Base-by-base conservation (phyloP, 1,284 basidiomycete genomes). In the Malassezia obtusa region DNA sequence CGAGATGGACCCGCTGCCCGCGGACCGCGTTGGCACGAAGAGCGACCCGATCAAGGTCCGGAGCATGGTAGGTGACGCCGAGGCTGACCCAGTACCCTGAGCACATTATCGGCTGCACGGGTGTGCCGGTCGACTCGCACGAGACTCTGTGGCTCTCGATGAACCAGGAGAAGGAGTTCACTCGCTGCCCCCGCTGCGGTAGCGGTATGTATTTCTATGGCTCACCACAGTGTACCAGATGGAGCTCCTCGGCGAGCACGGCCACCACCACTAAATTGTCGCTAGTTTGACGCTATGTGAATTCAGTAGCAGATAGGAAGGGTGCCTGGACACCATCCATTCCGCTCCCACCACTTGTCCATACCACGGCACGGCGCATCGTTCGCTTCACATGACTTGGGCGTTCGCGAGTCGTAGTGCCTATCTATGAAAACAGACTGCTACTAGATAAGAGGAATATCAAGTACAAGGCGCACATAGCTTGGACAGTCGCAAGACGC, bases 1-100 rank as follows among this genome's bases (percentile, higher is more conserved):
- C 79, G 90, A 95, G 77, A 81, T 85, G 75, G 81, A 82, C 62
- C 87, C 90, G 41, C 81, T 96, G 60, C 84, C 89, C 73, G 79
- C 89, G 60, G 85, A 83, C 77, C 83, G 87, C 70, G 76, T 90
- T 73, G 92, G 92, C 61, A 96, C 92, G 49, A 80, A 86, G 69
- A 80, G 81, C 53, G 81, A 92, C 75, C 92, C 92, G 33, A 83
- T 96, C 77, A 80, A 83, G 70, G 85, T 98, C 68, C 82, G 84
- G 75, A 89, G 87, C 64, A 80, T 84, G 75, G 92, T 94, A 67
- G 75, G 88, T 81, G 22, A 17, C 8, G 17, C 25, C 10, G 17
- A 26, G n/a, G 14, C 17, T 36, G 24, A 37, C 22, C 17, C 53
- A 71, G 67, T 64, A 60, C 62, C 62, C 63, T 21, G 58, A 52